Conservation (phyloP, 345 rosid species). For the Rhodomyrtus tomentosa region DNA sequence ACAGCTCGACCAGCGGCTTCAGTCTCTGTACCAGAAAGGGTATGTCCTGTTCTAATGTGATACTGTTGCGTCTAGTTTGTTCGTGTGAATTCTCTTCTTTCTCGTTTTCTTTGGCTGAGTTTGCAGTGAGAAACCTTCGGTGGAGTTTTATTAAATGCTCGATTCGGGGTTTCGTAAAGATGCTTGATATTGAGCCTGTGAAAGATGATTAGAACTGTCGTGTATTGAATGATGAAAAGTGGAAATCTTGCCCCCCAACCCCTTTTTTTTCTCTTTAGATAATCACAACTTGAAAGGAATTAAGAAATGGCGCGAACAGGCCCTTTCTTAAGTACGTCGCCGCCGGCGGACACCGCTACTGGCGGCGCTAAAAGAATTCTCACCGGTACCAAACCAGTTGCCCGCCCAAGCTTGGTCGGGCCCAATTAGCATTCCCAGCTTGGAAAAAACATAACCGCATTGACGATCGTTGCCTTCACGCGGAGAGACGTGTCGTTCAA, state of each 20-base stretch:
- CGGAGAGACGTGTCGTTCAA: neutral
- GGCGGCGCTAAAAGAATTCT: neutral
- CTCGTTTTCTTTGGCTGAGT: neutral
- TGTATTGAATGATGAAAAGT: neutral
- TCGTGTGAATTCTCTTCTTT: neutral
- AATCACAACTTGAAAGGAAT: neutral
- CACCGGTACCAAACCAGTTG: neutral
- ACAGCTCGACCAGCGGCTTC: constrained; percentile 65
- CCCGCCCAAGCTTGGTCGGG: neutral
- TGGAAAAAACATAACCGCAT: neutral
- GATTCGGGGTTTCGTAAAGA: neutral
- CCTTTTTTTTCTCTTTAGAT: neutral
- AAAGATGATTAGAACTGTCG: neutral
- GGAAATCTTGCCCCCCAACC: neutral
- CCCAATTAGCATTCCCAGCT: neutral
- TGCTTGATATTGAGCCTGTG: neutral
- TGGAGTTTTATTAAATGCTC: neutral
- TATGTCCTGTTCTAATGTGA: neutral
- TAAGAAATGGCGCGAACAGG: neutral
- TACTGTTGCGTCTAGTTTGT: rapidly evolving
- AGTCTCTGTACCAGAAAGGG: constrained; percentile 54
- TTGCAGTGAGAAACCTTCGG: neutral
- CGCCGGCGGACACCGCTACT: neutral
- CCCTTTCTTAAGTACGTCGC: neutral
- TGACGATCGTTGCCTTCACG: neutral